These are phyloP conservation scores for Fusarium sp. DNA, from an alignment of 2,329 filamentous ascomycete species.

Conservation along the genomic window DNA sequence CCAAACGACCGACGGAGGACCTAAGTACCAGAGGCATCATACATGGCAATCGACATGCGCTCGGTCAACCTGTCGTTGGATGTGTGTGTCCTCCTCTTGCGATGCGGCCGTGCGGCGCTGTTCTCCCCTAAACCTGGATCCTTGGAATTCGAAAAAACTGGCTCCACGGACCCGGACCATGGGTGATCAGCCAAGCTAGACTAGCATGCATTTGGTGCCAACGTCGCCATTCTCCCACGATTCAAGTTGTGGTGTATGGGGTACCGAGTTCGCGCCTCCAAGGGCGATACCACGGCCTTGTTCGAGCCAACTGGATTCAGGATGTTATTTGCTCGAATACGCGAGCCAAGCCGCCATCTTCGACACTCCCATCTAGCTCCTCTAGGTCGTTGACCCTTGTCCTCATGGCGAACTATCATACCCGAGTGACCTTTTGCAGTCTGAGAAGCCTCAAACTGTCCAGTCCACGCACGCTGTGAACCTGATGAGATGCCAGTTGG, in stretches of 20 bases:
- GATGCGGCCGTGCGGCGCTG: conserved; percentile 18
- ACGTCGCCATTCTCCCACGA: conserved; percentile 4
- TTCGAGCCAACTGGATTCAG: not conserved
- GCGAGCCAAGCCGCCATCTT: conserved; percentile 21
- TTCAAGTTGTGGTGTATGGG: not conserved
- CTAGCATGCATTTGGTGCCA: conserved; percentile 12
- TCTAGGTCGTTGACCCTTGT: not conserved
- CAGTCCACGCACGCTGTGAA: no score
- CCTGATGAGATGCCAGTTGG: no score
- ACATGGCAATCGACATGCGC: no score
- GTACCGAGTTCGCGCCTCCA: not conserved
- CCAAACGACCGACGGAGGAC: no score
- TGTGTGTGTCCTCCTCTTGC: not conserved
- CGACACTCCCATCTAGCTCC: not conserved
- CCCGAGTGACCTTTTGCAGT: not conserved
- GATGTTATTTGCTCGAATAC: conserved; percentile 34
- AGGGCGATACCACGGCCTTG: no score
- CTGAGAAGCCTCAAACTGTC: not conserved
- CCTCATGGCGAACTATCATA: conserved; percentile 4
- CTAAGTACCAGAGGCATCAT: no score
- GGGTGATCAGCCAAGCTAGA: conserved; percentile 37
- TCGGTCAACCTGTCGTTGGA: not conserved
- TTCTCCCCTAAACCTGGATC: conserved; percentile 20
- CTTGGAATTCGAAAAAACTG: conserved; percentile 6
- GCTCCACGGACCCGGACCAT: conserved; percentile 45